Base-by-base conservation (phyloP, 176 grass and related monocot genomes). In the Raddia guianensis region DNA sequence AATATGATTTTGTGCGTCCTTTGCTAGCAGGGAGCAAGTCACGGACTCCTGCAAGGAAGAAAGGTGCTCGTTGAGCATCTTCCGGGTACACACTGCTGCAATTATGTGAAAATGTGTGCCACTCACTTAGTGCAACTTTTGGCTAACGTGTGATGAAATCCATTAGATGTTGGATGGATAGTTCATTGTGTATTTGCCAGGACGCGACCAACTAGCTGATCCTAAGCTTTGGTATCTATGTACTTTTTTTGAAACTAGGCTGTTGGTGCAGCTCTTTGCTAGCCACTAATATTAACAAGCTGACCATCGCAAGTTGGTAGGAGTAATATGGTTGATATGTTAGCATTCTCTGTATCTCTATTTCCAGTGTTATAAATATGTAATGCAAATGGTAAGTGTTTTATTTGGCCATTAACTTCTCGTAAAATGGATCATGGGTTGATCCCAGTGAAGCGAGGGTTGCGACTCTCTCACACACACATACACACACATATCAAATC, bases 41-140 rank as follows among this genome's bases (percentile, higher is more conserved):
- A 55, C 63, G 40, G 44, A 54, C 42, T 20, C 37, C 58, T 13
- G 33, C 6, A 13, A 63, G 8, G 66, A 77, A 61, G 16, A 67
- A 7, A 65, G 43, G 16, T 27, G 57, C 4, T 35, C 0, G 12
- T 15, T 84, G 82, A 84, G 45, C 34, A 78, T 63, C 74, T 78
- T 63, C 34, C 37, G 55, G 68, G 10, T 0, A 14, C 8, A 44
- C 9, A 15, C 68, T 1, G 4, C 12, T 8, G 7, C 49, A 64
- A 54, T 32, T 16, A 0, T 51, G 33, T 5, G 19, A 66, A 83
- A 52, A 75, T 6, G 2, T 16, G 12, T 44, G 49, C 79, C 10
- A 49, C 9, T 4, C 56, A 49, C 9, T 4, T 56, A 11, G n/a
- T 27, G 10, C 2, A 59, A 43, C 35, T 21, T 76, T 58, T 63